Percentiles rank a stretch among this genome's conserved stretches.
These are phyloP conservation scores for Leccinum truebloodii DNA, from an alignment of 768 basidiomycete species.

Conservation along the genomic window DNA sequence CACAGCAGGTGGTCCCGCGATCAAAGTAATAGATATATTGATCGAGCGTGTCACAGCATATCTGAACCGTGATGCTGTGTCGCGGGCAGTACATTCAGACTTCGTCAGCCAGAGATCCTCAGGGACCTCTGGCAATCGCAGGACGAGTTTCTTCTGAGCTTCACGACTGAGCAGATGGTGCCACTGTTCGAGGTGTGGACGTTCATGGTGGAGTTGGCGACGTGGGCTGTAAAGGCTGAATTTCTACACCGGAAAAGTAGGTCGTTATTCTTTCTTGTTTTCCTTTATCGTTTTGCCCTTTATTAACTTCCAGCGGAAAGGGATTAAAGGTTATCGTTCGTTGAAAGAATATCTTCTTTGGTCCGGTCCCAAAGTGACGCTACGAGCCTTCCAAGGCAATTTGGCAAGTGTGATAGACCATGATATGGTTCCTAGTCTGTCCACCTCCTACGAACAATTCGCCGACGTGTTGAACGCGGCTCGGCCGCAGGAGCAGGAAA, in stretches of 20 bases:
- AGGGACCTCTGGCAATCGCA: background rate
- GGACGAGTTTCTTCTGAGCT: background rate
- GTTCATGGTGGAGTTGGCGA: background rate
- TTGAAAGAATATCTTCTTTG: background rate
- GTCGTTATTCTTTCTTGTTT: background rate
- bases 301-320: background rate
- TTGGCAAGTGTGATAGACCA: background rate
- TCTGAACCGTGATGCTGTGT: too few species aligned
- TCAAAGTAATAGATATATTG: too few species aligned
- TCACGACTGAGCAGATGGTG: background rate
- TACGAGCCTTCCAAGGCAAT: background rate
- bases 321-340: background rate
- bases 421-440: background rate
- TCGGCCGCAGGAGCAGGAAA: background rate
- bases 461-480: background rate
- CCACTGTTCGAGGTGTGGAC: background rate
- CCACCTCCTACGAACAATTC: background rate
- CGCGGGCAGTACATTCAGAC: constrained; percentile 13
- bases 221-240: background rate
- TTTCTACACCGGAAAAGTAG: background rate
- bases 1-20: too few species aligned
- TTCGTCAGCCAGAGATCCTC: constrained; percentile 1
- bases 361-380: background rate
- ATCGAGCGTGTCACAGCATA: too few species aligned
- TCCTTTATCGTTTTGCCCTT: background rate